phyloP scores from a whole-genome alignment of 148 eudicot genomes.

The Rhododendron mucronatum region DNA sequence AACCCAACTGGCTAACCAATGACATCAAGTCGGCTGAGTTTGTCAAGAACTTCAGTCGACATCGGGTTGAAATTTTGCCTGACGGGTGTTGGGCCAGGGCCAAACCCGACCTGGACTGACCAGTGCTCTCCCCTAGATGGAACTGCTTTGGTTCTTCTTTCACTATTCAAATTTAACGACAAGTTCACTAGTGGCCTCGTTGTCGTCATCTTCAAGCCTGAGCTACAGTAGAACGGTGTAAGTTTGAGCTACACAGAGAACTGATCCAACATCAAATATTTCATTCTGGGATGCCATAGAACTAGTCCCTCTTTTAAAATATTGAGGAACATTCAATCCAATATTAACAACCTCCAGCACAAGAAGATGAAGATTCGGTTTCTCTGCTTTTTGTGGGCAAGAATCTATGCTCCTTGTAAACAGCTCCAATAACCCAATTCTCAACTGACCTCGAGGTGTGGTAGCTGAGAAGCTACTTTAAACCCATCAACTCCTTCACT shows the following conservation, averaged over 20 bases:
- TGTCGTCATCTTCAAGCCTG: neutral
- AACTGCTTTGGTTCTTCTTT: neutral
- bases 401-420: neutral
- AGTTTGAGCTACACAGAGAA: neutral
- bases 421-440: neutral
- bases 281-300: neutral
- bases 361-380: neutral
- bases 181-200: neutral
- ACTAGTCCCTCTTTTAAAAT: neutral
- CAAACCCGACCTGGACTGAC: neutral
- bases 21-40: no score
- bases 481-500: slow-evolving; percentile 15
- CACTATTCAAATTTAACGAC: neutral
- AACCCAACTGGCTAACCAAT: no score
- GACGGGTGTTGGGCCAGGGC: neutral
- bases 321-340: neutral
- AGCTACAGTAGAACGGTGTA: neutral
- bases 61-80: no score
- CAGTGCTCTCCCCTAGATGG: neutral
- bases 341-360: neutral
- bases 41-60: no score
- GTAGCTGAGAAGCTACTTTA: slow-evolving; percentile 6
- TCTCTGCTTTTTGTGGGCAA: neutral
- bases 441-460: neutral
- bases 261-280: neutral